phyloP scores from a whole-genome alignment of 2,329 filamentous ascomycete genomes.

The Aspergillus quadricinctus region DNA sequence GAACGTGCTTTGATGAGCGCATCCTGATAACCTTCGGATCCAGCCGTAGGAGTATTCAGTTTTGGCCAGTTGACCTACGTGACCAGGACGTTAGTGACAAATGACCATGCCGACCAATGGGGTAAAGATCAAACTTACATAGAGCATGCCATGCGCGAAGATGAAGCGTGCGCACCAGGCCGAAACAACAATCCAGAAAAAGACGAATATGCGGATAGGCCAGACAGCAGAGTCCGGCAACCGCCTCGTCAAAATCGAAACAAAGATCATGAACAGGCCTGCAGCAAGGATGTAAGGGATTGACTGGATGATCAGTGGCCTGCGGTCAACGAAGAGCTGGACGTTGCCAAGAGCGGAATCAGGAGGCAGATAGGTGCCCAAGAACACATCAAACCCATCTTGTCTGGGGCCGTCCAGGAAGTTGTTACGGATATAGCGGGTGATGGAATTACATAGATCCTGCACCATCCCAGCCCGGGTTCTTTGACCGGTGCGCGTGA shows the following conservation, averaged over 20 bases:
- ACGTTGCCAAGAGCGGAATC: slow-evolving; percentile 65
- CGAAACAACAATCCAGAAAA: slow-evolving; percentile 70
- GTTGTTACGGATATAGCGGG: slow-evolving; percentile 89
- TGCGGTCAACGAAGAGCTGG: slow-evolving; percentile 74
- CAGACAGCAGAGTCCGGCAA: slow-evolving; percentile 71
- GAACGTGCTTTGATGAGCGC: slow-evolving; percentile 77
- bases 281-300: slow-evolving; percentile 87
- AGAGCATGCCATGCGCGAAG: slow-evolving; percentile 80
- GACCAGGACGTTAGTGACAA: slow-evolving; percentile 5
- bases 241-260: slow-evolving; percentile 68
- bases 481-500: slow-evolving; percentile 86
- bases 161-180: slow-evolving; percentile 75
- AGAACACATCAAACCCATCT: slow-evolving; percentile 91
- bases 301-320: slow-evolving; percentile 85
- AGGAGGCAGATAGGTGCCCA: slow-evolving; percentile 77
- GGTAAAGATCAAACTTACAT: slow-evolving; percentile 59
- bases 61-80: slow-evolving; percentile 94
- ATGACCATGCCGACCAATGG: not conserved
- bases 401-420: slow-evolving; percentile 90
- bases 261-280: slow-evolving; percentile 75
- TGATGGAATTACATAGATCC: slow-evolving; percentile 82
- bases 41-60: slow-evolving; percentile 82
- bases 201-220: slow-evolving; percentile 74
- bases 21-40: slow-evolving; percentile 82
- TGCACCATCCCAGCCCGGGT: slow-evolving; percentile 81